phyloP scores from a whole-genome alignment of 129 eudicot species.

The Lactuca sativa region DNA sequence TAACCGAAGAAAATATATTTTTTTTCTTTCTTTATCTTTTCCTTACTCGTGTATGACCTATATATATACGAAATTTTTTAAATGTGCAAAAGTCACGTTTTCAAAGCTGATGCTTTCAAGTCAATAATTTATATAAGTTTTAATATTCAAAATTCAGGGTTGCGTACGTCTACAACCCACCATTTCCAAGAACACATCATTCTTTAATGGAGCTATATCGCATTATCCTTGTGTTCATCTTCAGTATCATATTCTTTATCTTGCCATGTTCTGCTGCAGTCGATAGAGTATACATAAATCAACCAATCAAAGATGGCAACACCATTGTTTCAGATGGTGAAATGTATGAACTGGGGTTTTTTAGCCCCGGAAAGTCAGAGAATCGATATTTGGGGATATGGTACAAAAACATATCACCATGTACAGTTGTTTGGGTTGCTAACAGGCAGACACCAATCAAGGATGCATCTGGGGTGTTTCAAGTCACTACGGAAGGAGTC shows the following conservation, averaged over 20 bases:
- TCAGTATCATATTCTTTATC: neutral
- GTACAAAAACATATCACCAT: neutral
- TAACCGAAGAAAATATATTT: too few species aligned
- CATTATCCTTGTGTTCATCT: neutral
- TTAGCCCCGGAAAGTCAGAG: constrained; percentile 23
- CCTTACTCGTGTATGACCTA: too few species aligned
- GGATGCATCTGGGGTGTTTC: constrained; percentile 30
- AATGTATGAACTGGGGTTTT: constrained; percentile 35
- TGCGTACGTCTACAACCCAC: neutral
- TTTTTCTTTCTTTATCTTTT: too few species aligned
- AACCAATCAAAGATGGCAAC: constrained; percentile 33
- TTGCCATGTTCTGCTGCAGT: constrained; percentile 9
- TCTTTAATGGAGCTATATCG: neutral
- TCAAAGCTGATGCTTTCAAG: too few species aligned
- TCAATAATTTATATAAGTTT: too few species aligned
- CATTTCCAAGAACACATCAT: neutral
- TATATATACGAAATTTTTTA: too few species aligned
- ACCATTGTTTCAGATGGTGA: constrained; percentile 27
- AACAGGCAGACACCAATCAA: constrained; percentile 25
- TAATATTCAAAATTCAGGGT: too few species aligned
- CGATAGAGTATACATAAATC: constrained; percentile 15
- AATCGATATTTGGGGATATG: constrained; percentile 24
- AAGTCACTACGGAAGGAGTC: constrained; percentile 12
- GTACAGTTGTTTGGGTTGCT: too few species aligned
- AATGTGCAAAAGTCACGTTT: too few species aligned